Evolutionary conservation across 345 rosid species (phyloP), one percentile per base, ranked within the genome.

Genomic region (Acer campestre): DNA sequence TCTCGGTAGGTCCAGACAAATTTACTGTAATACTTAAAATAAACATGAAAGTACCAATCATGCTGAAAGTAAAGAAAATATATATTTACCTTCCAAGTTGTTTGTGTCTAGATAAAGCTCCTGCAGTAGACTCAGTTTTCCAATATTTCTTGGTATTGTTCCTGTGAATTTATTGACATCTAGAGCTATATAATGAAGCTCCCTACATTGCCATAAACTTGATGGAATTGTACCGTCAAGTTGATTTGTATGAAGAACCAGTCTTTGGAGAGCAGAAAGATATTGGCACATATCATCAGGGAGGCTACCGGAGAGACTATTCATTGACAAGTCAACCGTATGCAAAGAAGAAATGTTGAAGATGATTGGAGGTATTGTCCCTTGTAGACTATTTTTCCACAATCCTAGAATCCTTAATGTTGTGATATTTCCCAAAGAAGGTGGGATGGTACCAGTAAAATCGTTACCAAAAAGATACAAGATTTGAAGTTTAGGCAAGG

Each of bases 401-500:
- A 66, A 17, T 4, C 29, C 22, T 42, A 66, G 20, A 38, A 4
- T 66, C 46, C 16, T 10, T 6, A 35, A 42, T 1, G n/a, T 20
- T 31, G 62, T 46, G 44, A 75, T 17, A 62, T 66, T 51, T 49
- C 16, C 35, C 13, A 75, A 13, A 18, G 74, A 79, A 16, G 74
- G 27, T 14, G 82, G 78, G 61, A 79, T 20, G 1, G 20, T 42
- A 38, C 79, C 82, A 1, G 22, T 64, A 53, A 81, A 81, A 66
- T 22, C n/a, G 69, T 80, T 83, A 31, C 6, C 31, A 64, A 11
- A 10, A 10, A 70, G 53, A 12, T 10, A 63, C 31, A 82, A 7
- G 49, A 16, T 22, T 12, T 62, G 20, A 62, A 77, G 79, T 48
- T 49, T 42, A 4, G 67, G 38, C 4, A 75, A 53, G 53, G 55